A percentile compares a stretch with the other conserved stretches of the same genome.
Conservation (phyloP, 1,284 basidiomycete genomes). For the Trametes versicolor region DNA sequence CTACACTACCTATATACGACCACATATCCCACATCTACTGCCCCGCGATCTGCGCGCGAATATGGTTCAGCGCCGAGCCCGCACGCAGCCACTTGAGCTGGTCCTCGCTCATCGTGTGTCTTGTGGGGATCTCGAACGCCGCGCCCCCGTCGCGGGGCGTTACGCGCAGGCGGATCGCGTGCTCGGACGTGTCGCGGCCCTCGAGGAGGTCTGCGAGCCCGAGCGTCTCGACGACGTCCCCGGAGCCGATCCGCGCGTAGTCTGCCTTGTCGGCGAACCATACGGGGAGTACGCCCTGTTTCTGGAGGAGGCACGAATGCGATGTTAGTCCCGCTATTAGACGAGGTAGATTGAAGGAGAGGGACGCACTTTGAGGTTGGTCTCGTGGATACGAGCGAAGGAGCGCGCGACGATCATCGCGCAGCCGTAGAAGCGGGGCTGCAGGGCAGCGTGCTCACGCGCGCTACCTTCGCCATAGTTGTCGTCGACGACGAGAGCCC, state of each 20-base stretch:
- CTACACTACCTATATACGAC: conserved; percentile 3
- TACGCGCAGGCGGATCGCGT: conserved; percentile 73
- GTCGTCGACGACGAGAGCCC: conserved; percentile 96
- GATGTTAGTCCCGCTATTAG: no score
- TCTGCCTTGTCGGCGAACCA: conserved; percentile 91
- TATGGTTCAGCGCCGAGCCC: conserved; percentile 90
- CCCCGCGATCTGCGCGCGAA: conserved; percentile 62
- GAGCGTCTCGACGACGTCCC: conserved; percentile 71
- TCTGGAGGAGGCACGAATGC: no score
- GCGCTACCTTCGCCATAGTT: conserved; percentile 98
- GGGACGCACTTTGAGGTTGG: conserved; percentile 85
- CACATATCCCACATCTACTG: neutral
- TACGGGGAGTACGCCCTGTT: conserved; percentile 94
- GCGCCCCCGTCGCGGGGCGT: conserved; percentile 71
- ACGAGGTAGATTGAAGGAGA: no score
- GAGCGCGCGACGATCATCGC: conserved; percentile 88
- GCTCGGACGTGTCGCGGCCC: conserved; percentile 52
- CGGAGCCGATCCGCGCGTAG: conserved; percentile 84
- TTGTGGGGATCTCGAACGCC: conserved; percentile 74
- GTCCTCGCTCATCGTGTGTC: conserved; percentile 90
- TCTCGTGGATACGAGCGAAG: conserved; percentile 99
- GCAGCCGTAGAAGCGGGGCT: conserved; percentile 96
- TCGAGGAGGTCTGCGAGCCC: conserved; percentile 67
- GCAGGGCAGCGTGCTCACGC: conserved; percentile 97
- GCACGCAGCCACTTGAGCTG: conserved; percentile 89